Conservation (phyloP, 2,329 filamentous ascomycete species). For the Magnaporthiopsis incrustans region DNA sequence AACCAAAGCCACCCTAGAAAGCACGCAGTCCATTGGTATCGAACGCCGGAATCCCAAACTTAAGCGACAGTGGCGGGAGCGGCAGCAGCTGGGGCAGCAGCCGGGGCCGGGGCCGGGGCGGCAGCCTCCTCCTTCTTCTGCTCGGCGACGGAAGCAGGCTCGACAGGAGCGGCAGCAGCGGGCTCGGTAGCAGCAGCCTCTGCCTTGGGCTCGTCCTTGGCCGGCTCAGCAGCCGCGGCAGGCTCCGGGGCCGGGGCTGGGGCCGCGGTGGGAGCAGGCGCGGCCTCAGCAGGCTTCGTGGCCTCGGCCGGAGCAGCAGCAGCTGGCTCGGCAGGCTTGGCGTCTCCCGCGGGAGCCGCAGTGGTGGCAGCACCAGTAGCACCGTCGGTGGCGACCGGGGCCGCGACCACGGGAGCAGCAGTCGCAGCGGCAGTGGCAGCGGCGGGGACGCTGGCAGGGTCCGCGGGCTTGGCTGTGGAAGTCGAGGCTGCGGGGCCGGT, state of each 20-base stretch:
- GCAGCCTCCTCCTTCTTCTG: conserved; percentile 2
- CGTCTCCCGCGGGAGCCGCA: conserved; percentile 1
- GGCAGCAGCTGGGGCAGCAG: neutral
- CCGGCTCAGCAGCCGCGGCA: neutral
- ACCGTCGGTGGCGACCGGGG: no score
- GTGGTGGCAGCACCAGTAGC: neutral
- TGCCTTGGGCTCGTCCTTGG: neutral
- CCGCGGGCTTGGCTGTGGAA: neutral
- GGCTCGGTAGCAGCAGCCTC: conserved; percentile 1
- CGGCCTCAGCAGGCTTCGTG: neutral
- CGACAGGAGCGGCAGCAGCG: neutral
- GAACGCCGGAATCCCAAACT: neutral
- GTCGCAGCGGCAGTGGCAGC: no score
- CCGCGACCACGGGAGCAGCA: no score
- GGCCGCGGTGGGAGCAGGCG: neutral
- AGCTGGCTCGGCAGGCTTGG: neutral
- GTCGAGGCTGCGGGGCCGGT: neutral
- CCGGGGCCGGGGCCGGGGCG: neutral
- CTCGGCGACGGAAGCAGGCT: neutral
- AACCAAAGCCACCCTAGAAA: neutral
- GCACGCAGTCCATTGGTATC: neutral
- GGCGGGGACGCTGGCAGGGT: neutral
- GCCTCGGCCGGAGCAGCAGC: no score
- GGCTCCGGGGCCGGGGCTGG: neutral
- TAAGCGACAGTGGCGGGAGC: neutral